These are phyloP conservation scores for Ilex aquifolium DNA, from an alignment of 257 asterid genomes.

Conservation along the genomic window DNA sequence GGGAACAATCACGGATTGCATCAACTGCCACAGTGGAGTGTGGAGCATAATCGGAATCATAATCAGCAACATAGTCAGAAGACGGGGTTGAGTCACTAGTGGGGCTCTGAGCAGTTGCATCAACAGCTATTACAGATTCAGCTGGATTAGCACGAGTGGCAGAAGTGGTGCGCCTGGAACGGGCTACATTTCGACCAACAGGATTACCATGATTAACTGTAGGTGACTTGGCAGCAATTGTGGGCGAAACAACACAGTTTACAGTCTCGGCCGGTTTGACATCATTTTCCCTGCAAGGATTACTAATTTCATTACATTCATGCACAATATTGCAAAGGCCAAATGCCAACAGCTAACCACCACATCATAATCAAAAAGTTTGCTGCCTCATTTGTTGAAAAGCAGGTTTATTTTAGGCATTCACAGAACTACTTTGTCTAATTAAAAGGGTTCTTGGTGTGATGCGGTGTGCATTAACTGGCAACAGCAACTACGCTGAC, in stretches of 20 bases:
- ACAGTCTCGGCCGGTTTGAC: conserved; percentile 66
- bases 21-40: conserved; percentile 25
- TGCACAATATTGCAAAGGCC: no score
- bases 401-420: conserved; percentile 13
- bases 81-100: conserved; percentile 41
- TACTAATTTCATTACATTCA: conserved; percentile 12
- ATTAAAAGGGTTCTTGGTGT: not conserved
- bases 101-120: conserved; percentile 41
- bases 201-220: conserved; percentile 15
- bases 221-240: conserved; percentile 9
- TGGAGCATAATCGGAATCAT: conserved; percentile 63
- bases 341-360: no score
- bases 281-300: conserved; percentile 47
- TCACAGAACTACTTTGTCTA: conserved; percentile 6
- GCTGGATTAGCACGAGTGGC: conserved; percentile 11
- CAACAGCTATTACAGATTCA: conserved; percentile 24
- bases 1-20: conserved; percentile 45
- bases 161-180: not conserved
- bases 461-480: not conserved
- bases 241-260: conserved; percentile 30
- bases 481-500: not conserved
- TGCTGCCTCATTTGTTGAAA: not conserved
- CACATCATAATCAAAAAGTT: no score
- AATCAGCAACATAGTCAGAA: conserved; percentile 41
- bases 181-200: conserved; percentile 17